These are phyloP conservation scores for Botrytis aclada DNA, from an alignment of 2,329 filamentous ascomycete genomes.

Conservation along the genomic window DNA sequence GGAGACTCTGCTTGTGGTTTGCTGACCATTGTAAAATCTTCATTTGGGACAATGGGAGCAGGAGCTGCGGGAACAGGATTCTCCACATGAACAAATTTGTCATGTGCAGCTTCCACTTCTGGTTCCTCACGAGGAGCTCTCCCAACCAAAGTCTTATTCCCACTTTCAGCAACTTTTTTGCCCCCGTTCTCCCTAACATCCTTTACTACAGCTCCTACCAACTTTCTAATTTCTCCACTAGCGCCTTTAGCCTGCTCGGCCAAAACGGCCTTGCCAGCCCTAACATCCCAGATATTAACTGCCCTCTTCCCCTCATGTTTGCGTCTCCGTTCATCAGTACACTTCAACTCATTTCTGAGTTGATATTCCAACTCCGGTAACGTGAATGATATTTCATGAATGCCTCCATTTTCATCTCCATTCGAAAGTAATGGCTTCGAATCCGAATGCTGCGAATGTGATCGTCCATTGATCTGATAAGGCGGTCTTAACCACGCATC, in stretches of 20 bases:
- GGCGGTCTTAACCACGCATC: slow-evolving; percentile 8
- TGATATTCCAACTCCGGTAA: slow-evolving; percentile 10
- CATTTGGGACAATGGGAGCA: not conserved
- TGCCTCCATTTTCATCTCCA: not conserved
- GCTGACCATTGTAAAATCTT: not conserved
- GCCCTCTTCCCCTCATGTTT: slow-evolving; percentile 12
- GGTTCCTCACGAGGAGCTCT: not conserved
- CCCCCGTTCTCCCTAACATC: slow-evolving; percentile 2
- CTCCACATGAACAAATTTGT: not conserved
- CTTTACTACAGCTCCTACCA: slow-evolving; percentile 5
- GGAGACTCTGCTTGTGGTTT: not conserved
- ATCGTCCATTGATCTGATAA: not conserved
- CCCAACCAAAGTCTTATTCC: not conserved
- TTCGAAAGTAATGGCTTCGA: slow-evolving; percentile 1
- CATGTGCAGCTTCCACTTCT: not conserved
- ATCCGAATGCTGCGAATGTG: not conserved
- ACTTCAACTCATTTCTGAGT: slow-evolving; percentile 1
- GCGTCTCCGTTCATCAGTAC: slow-evolving; percentile 6
- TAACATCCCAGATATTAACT: slow-evolving; percentile 16
- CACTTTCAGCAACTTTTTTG: not conserved
- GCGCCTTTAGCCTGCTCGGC: slow-evolving; percentile 7
- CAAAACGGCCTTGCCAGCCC: slow-evolving; percentile 5
- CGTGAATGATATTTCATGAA: not conserved
- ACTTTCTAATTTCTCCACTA: slow-evolving; percentile 5
- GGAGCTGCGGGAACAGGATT: not conserved